Evolutionary conservation across 192 early-diverging fungal genomes (phyloP).

Genomic region (Spizellomyces sp.): DNA sequence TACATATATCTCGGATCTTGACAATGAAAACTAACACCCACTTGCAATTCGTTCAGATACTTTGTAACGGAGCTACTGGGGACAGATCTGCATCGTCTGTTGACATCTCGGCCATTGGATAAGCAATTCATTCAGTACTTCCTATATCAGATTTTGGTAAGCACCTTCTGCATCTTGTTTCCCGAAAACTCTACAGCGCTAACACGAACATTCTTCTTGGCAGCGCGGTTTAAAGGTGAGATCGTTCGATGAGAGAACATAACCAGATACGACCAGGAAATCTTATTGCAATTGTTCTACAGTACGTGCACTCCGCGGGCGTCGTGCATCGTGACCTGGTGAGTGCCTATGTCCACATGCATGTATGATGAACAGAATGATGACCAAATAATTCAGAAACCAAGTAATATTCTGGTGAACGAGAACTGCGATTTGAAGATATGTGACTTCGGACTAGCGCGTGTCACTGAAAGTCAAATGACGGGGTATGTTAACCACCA

Average conservation of each 20-base stretch:
- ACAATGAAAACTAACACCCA: too few species aligned
- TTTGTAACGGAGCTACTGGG: constrained; percentile 96
- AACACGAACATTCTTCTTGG: background rate
- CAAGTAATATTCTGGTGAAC: constrained; percentile 95
- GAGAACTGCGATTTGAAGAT: constrained; percentile 99
- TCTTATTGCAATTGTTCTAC: constrained; percentile 19
- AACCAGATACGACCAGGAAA: background rate
- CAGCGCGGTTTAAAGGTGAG: too few species aligned
- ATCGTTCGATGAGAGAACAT: too few species aligned
- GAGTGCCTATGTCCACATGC: constrained; percentile 9
- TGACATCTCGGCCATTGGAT: constrained; percentile 86
- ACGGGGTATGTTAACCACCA: constrained; percentile 62
- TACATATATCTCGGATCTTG: background rate
- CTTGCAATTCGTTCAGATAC: constrained; percentile 51
- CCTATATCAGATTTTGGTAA: constrained; percentile 86
- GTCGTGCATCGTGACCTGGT: constrained; percentile 94
- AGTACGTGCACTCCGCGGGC: constrained; percentile 95
- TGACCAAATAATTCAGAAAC: constrained; percentile 60
- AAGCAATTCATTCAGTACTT: constrained; percentile 98
- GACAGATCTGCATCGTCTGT: constrained; percentile 91
- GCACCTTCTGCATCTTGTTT: background rate
- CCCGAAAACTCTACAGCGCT: background rate
- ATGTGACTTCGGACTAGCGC: constrained; percentile 96
- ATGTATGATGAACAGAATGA: background rate
- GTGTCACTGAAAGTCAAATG: constrained; percentile 94